Evolutionary conservation across 1,139 yeast species (phyloP), one percentile per base, ranked within the genome.

Genomic region (Yamadazyma conglobata): DNA sequence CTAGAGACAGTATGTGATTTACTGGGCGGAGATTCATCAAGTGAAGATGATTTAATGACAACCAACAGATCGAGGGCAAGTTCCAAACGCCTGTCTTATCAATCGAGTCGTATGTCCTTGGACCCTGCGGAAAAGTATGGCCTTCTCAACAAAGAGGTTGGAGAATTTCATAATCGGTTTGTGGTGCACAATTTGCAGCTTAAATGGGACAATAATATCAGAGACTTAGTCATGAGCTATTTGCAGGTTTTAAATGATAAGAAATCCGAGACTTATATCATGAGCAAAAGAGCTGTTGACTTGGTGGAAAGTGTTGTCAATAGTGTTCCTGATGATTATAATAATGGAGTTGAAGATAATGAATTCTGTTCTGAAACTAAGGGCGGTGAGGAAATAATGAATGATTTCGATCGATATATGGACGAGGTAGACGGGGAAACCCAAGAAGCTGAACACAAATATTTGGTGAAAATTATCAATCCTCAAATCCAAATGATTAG

Each of bases 111-210:
- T 40, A 40, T 38, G 22, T 51, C 61, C 0, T 35, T 36, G 37
- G 47, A 49, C 37, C 62, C 61, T 5, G 55, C 62, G 46, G 52
- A 57, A 30, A 49, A 50, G 22, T 57, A 58, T 6, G 52, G 63
- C 3, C 48, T 52, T 8, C 42, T 56, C 24, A 50, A 64, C 19
- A 46, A 48, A 9, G 42, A 51, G 3, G 58, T 55, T 3, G 53
- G 58, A 24, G 55, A 47, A 10, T 87, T 79, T 58, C 81, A 79
- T 41, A 89, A 91, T 50, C 64, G 93, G 32, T 89, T 84, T 50
- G 78, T 83, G 38, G 65, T 89, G 19, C 94, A 88, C 47, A 79
- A 83, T 43, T 69, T 88, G 52, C 76, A 79, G 45, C 52, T 88
- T 48, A 82, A 78, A 43, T 88, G 96, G 96, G 80, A 83, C 50